A percentile compares a stretch with the other conserved stretches of the same genome.
phyloP scores from a whole-genome alignment of 164 flowering plant species.

The Hamamelis virginiana region DNA sequence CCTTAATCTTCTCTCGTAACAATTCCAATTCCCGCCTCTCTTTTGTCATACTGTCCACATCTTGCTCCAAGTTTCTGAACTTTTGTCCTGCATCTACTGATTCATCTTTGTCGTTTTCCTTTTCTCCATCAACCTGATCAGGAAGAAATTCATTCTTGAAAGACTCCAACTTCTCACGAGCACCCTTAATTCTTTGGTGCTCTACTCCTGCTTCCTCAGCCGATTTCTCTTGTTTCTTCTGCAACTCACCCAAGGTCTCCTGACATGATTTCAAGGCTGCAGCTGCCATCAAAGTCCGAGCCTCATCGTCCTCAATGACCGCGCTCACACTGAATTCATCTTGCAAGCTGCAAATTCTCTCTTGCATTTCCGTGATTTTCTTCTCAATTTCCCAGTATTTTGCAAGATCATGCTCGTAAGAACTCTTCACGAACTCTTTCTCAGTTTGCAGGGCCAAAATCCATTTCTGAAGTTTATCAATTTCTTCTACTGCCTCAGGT shows the following conservation, averaged over 20 bases:
- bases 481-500: conserved; percentile 51
- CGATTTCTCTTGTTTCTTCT: conserved; percentile 50
- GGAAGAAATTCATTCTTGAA: conserved; percentile 27
- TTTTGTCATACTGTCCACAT: conserved; percentile 2
- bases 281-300: conserved; percentile 65
- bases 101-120: conserved; percentile 5
- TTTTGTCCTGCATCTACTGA: conserved; percentile 13
- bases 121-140: conserved; percentile 11
- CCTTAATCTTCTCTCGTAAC: conserved; percentile 36
- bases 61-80: conserved; percentile 25
- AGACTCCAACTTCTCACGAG: conserved; percentile 36
- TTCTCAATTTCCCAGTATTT: conserved; percentile 71
- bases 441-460: conserved; percentile 68
- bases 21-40: conserved; percentile 26
- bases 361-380: conserved; percentile 50
- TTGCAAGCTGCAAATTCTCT: conserved; percentile 44
- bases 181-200: conserved; percentile 38
- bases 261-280: conserved; percentile 70
- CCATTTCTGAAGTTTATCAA: conserved; percentile 69
- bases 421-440: conserved; percentile 68
- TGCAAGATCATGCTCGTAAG: conserved; percentile 54
- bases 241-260: conserved; percentile 48
- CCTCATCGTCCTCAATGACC: conserved; percentile 71
- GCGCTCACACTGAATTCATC: conserved; percentile 56
- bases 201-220: conserved; percentile 47